Conservation (phyloP, 23 red algal species). For the Gracilariopsis chorda region DNA sequence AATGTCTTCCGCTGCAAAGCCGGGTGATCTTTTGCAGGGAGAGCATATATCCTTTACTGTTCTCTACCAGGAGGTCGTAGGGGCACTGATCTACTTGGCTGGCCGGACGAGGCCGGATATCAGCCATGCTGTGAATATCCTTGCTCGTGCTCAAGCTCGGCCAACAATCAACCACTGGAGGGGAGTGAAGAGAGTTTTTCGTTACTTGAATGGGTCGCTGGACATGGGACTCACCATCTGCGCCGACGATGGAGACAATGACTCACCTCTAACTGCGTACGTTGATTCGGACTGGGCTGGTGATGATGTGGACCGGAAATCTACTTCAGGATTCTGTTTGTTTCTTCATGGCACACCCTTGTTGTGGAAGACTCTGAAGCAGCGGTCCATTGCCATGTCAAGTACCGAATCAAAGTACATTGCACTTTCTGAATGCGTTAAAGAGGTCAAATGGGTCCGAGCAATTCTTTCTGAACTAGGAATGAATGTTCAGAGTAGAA, state of each 20-base stretch:
- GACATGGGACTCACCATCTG: background rate
- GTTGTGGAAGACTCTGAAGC: slow-evolving; percentile 20
- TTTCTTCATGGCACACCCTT: background rate
- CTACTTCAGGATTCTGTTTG: background rate
- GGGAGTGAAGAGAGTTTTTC: background rate
- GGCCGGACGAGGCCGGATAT: slow-evolving; percentile 11
- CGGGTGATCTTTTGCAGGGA: background rate
- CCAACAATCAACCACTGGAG: background rate
- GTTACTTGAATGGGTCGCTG: slow-evolving; percentile 11
- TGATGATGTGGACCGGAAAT: background rate
- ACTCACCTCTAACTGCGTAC: background rate
- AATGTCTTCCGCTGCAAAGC: background rate
- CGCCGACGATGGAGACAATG: background rate
- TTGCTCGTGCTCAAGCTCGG: background rate
- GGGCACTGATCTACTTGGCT: slow-evolving; percentile 7
- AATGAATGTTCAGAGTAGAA: background rate
- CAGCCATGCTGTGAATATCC: background rate
- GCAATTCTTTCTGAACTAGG: slow-evolving; percentile 5
- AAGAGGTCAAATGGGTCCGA: background rate
- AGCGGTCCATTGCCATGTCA: slow-evolving; percentile 35
- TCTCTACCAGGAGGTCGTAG: background rate
- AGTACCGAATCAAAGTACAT: slow-evolving; percentile 1
- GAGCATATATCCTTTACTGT: background rate
- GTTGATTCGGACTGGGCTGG: slow-evolving; percentile 25
- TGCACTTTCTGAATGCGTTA: background rate